Base-by-base conservation (phyloP, 1,284 basidiomycete genomes). In the Papiliotrema laurentii region DNA sequence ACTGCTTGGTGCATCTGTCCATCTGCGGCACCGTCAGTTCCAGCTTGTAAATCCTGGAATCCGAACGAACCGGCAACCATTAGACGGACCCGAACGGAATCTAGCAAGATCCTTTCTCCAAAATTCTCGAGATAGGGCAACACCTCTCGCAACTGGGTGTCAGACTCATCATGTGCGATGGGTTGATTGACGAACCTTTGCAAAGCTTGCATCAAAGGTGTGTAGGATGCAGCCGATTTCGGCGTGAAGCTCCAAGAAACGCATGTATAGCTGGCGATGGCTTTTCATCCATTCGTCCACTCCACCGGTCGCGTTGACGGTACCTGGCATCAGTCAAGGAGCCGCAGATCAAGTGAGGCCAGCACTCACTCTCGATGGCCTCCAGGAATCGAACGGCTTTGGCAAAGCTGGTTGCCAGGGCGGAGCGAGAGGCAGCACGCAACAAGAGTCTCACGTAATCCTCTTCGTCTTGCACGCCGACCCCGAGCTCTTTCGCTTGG, bases 151-250 rank as follows among this genome's bases (percentile, higher is more conserved):
- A 63, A 50, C 54, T 56, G 42, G 16, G 11, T 18, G 42, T 50
- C 28, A 46, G 40, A n/a, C n/a, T n/a, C 24, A 25, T 18, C 28
- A 6, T 34, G 11, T 14, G 24, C 34, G 4, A 16, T 26, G 24
- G 18, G 6, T 6, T 4, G 9, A 33, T 56, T 49, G n/a, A n/a
- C n/a, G n/a, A 31, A 61, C 62, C 48, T 60, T 54, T 26, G 25
- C 42, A 22, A 50, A 51, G 38, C 36, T 53, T 14, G 52, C 45
- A 2, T 58, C 56, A 44, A 54, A 53, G 9, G 55, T 43, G 24
- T 59, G 54, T n/a, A 63, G 49, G 4, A 59, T 56, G 19, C 52
- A 53, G n/a, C 49, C 54, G 1, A 64, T 34, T 33, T 63, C 60
- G 10, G 60, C 28, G 3, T 48, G 42, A 5, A 58, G 45, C 10